phyloP scores from a whole-genome alignment of 2,329 filamentous ascomycete species.

The Hypomyces perniciosus region DNA sequence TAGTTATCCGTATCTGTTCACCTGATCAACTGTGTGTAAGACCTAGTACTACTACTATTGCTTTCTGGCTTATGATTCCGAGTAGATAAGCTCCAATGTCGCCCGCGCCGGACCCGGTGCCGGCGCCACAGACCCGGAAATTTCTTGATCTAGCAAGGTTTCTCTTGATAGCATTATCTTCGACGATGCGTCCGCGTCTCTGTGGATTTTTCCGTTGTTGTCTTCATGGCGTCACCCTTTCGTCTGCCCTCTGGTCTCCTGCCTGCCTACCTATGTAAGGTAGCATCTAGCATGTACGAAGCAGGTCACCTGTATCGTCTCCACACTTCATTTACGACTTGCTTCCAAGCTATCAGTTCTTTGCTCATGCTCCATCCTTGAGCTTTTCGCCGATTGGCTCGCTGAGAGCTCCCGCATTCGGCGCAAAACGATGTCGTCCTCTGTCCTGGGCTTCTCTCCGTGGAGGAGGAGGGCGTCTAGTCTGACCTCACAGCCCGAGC shows the following conservation, averaged over 20 bases:
- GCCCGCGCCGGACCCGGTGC: conserved; percentile 4
- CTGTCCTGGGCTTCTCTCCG: conserved; percentile 40
- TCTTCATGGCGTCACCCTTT: conserved; percentile 7
- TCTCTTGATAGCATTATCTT: conserved; percentile 10
- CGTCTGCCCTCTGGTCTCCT: not conserved
- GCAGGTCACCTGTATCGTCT: too few species aligned
- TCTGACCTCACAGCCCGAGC: conserved; percentile 28
- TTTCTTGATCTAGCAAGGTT: conserved; percentile 12
- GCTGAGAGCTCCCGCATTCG: conserved; percentile 7
- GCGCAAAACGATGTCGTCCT: conserved; percentile 38
- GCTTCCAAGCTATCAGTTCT: not conserved
- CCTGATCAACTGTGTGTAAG: not conserved
- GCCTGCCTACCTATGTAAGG: not conserved
- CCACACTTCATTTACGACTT: too few species aligned
- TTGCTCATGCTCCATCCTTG: conserved; percentile 19
- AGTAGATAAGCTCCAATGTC: not conserved
- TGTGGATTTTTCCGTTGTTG: not conserved
- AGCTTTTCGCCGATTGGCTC: conserved; percentile 14
- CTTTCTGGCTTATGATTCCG: not conserved
- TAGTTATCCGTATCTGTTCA: too few species aligned
- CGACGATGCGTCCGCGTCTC: not conserved
- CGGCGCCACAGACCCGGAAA: conserved; percentile 13
- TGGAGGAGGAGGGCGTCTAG: conserved; percentile 41
- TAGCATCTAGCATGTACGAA: too few species aligned
- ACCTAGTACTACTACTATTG: not conserved